A percentile compares a stretch with the other conserved stretches of the same genome.
These are phyloP conservation scores for Pichia terricola DNA, from an alignment of 1,139 yeast species.

Conservation along the genomic window DNA sequence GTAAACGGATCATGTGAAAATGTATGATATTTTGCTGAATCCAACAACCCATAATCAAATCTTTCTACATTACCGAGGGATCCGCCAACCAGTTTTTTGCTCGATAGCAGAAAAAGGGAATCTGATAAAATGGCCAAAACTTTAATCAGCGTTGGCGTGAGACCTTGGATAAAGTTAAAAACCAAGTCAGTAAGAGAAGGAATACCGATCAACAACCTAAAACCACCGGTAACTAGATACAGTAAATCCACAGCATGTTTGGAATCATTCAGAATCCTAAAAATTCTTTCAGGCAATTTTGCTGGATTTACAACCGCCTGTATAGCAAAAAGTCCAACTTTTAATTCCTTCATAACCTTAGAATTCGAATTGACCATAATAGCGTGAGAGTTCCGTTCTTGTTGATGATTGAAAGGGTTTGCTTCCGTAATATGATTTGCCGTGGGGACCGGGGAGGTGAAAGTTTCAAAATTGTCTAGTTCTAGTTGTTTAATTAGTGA, in stretches of 20 bases:
- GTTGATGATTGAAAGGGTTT: neutral
- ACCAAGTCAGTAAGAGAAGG: slow-evolving; percentile 14
- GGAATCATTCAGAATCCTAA: slow-evolving; percentile 26
- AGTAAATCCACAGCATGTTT: slow-evolving; percentile 14
- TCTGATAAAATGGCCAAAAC: neutral
- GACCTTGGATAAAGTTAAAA: slow-evolving; percentile 13
- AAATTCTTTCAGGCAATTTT: slow-evolving; percentile 25
- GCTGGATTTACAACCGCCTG: slow-evolving; percentile 35
- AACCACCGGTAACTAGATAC: slow-evolving; percentile 30
- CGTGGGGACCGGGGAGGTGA: neutral
- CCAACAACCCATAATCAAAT: no score
- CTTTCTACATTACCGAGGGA: no score
- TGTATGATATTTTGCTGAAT: no score
- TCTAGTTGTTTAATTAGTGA: slow-evolving; percentile 21
- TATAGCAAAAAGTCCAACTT: slow-evolving; percentile 34
- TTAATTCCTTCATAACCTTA: slow-evolving; percentile 16
- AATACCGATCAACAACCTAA: slow-evolving; percentile 24
- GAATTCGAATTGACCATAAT: neutral
- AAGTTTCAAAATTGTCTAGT: slow-evolving; percentile 10
- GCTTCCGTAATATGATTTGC: neutral
- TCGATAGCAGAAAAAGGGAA: neutral
- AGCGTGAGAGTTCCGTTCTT: no score
- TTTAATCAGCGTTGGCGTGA: slow-evolving; percentile 13
- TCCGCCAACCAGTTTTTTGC: neutral
- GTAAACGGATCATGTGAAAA: no score